phyloP scores from a whole-genome alignment of 1,284 basidiomycete species.

The Malassezia obtusa region DNA sequence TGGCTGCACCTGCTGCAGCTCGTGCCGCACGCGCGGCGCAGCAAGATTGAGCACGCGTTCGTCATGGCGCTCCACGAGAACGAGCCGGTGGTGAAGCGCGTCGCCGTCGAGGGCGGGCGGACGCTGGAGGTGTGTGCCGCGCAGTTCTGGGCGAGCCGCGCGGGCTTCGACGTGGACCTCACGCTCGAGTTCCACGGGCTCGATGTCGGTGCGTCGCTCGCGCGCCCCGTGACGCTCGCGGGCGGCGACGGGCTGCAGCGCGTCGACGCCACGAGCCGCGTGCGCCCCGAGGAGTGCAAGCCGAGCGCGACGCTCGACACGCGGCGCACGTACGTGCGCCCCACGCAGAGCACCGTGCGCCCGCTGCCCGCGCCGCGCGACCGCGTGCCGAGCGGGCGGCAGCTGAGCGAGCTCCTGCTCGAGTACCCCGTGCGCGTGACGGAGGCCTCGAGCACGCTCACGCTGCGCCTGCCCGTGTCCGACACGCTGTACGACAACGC shows the following conservation, averaged over 20 bases:
- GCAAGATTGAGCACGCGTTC: constrained; percentile 40
- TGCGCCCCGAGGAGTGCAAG: constrained; percentile 44
- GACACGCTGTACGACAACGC: constrained; percentile 46
- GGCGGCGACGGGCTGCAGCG: constrained; percentile 43
- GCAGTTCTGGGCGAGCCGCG: constrained; percentile 46
- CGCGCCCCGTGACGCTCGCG: constrained; percentile 18
- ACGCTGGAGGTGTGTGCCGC: constrained; percentile 48
- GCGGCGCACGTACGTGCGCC: constrained; percentile 40
- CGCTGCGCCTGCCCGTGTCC: constrained; percentile 32
- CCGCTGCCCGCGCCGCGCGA: constrained; percentile 39
- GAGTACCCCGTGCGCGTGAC: constrained; percentile 40
- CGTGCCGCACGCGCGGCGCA: constrained; percentile 38
- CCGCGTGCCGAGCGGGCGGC: constrained; percentile 38
- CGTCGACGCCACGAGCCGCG: constrained; percentile 30
- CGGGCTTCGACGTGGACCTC: constrained; percentile 43
- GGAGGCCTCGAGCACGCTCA: constrained; percentile 37
- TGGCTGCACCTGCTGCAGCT: constrained; percentile 49
- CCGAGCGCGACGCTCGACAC: constrained; percentile 44
- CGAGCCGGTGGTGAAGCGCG: constrained; percentile 44
- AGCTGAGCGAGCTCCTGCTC: constrained; percentile 45
- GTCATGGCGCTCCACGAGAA: constrained; percentile 42
- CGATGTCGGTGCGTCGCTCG: neutral
- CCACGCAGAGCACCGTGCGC: constrained; percentile 27
- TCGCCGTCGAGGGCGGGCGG: constrained; percentile 41
- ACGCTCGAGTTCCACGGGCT: constrained; percentile 48